Evolutionary conservation across 768 basidiomycete species (phyloP), one percentile per base, ranked within the genome.

Genomic region (Phanerochaete carnosa): DNA sequence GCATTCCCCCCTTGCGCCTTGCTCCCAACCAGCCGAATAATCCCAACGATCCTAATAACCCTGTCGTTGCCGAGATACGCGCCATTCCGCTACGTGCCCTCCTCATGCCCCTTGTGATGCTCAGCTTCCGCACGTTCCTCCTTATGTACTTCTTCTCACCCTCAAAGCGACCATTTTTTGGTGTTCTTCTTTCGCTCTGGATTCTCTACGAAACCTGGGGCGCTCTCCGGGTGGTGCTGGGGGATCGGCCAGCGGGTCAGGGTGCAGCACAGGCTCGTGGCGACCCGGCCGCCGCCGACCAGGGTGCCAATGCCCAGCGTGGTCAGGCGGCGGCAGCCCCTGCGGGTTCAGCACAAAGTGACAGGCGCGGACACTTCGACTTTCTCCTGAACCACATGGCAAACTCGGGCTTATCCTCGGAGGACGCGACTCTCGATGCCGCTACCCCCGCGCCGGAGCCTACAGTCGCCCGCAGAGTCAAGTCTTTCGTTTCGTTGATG

Each of bases 111-210:
- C 69, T 90, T 15, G 65, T 86, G 57, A 81, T 91, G 79, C 79
- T 91, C n/a, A 58, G 83, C 7, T 77, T 91, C 66, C 86, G 90
- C 56, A 89, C 86, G 3, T 65, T 83, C 13, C 77, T 92, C 13
- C 75, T 92, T 29, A 77, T 92, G 2, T 92, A 91, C 72, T 90
- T 92, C 71, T 86, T 92, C 66, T 86, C 87, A 3, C 90, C 90
- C 0, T 80, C 87, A 7, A 80, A 87, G 64, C 88, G 89, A 58
- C 90, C 90, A 5, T 69, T 91, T 22, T 81, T 91, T 60, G 87
- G 84, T 35, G 64, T 89, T 39, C 73, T 90, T 59, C 79, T 92
- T 30, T 73, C 86, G 25, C 82, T 78, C 1, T 91, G 88, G 88
- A 83, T 89, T 70, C 58, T 87, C 26, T 92, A 89, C 69, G 90